Evolutionary conservation across 2,329 filamentous ascomycete genomes (phyloP), one percentile per base, ranked within the genome.

Genomic region (Huntiella savannae): DNA sequence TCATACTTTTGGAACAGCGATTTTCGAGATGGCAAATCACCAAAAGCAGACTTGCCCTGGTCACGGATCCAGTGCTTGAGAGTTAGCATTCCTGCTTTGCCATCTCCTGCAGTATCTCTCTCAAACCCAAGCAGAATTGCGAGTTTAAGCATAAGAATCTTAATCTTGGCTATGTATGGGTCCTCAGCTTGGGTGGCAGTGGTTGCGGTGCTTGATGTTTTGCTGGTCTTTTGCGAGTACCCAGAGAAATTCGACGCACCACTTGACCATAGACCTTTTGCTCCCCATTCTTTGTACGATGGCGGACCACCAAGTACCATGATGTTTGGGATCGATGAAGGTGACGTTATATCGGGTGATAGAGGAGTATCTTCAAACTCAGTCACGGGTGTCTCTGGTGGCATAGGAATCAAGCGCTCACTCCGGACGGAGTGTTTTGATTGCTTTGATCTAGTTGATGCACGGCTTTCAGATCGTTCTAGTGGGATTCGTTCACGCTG

Each of bases 361-460:
- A 85, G 74, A 3, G 83, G 79, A 0, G 81, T 85, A 57, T 96
- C 87, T 59, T 95, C 88, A 55, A 95, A 95, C 54, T 95, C 86
- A 4, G 87, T 96, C 1, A 88, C 88, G 0, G 87, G 87, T 0
- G 87, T 96, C 62, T 96, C 88, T 1, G 87, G 87, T 2, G 64
- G 62, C 2, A 60, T 62, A 13, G 62, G 59, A 46, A 67, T 70
- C 46, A 65, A 64, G 58, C 64, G 65, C n/a, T 51, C 46, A 34
- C 46, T 43, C 10, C 50, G 48, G 7, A 51, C 46, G 54, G 77
- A 65, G 43, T 66, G 67, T 54, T 71, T 70, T 37, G 69, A 68
- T 10, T 64, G 64, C 54, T 71, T 75, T 12, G 70, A 71, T 48
- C 64, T 62, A 13, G 63, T 55, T 8, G 68, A 71, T 8, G 63